Base-by-base conservation (phyloP, 805 yeast genomes). In the Candida rishiriensis region DNA sequence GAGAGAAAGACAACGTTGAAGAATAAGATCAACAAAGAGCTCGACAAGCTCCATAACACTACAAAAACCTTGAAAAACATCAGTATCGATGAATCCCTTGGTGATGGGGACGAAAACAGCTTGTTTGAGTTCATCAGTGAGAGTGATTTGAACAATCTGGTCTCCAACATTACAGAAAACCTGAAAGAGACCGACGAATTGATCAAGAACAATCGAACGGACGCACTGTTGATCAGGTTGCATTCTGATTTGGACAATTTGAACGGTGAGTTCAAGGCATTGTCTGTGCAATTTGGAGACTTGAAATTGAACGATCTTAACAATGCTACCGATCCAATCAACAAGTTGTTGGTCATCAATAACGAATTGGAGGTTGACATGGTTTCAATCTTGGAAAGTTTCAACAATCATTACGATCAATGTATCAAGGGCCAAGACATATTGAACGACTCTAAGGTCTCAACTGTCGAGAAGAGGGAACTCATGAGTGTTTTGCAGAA, bases 331-430 rank as follows among this genome's bases (percentile, higher is more conserved):
- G 55, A 58, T 15, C 54, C 54, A 3, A 49, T 66, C 7, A 48
- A 49, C 16, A 51, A 49, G 16, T 44, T 64, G 7, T 41, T 69
- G 16, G 56, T 55, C 2, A 78, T 75, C 42, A 79, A 76, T 48
- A 54, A 64, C 13, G 66, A 70, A 1, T 56, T 79, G 39, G 95
- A 88, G 42, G 71, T 73, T 46, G 93, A 85, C 42, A 71, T 88
- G 63, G 95, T 87, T 1, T 72, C 75, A 2, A 68, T 84, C 14
- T 66, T 90, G 30, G 81, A 79, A 44, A 78, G 89, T 55, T 67
- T 89, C 38, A 83, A 96, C 10, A 78, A 78, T 42, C 96, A 89
- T 64, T 88, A 81, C 55, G 97, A 89, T 61, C 88, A 86, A 57
- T 85, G 95, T 52, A 53, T 66, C 11, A 65, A 75, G 48, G 85